Evolutionary conservation across 2,329 filamentous ascomycete genomes (phyloP), one percentile per base, ranked within the genome.

Genomic region (Cladosporium sp.): DNA sequence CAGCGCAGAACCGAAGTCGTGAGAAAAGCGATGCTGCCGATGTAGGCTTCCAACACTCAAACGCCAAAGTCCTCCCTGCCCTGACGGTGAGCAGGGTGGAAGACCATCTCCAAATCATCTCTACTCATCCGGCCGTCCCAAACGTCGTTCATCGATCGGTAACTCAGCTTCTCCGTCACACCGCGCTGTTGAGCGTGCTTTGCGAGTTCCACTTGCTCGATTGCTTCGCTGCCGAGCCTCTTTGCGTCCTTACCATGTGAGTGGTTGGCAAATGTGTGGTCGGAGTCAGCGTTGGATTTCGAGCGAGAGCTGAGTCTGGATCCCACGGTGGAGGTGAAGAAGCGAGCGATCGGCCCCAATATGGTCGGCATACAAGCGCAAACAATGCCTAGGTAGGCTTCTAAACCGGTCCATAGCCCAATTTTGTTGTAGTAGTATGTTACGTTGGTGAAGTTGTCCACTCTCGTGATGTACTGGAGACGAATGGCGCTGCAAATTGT

Each of bases 281-380:
- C 13, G 21, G 16, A 58, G 8, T 39, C n/a, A 13, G 30, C 23
- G 32, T 21, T 36, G 16, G 54, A 58, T 23, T 21, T 26, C 16
- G 51, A n/a, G 21, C 23, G 11, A 18, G 54, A 58, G 30, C 28
- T 34, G 30, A 60, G 26, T 28, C 34, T 60, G 43, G 39, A 34
- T 18, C 43, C 43, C 26, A 60, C 21, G 8, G 11, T 26, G 18
- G 30, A n/a, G 28, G 43, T 43, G 58, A 60, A 60, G 28, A 60
- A 60, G 43, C 49, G 43, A 26, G 49, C 30, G 28, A 60, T 16
- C 28, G 58, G 58, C 3, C 43, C 43, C 18, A 60, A 23, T 28
- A 60, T 67, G 18, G 69, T 64, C 1, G 70, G 70, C 58, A 72
- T 70, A 63, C 70, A 72, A 25, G 70, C 69, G 58, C 69, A 71